Evolutionary conservation across 768 basidiomycete genomes (phyloP).

Genomic region (Amyloporia xantha): DNA sequence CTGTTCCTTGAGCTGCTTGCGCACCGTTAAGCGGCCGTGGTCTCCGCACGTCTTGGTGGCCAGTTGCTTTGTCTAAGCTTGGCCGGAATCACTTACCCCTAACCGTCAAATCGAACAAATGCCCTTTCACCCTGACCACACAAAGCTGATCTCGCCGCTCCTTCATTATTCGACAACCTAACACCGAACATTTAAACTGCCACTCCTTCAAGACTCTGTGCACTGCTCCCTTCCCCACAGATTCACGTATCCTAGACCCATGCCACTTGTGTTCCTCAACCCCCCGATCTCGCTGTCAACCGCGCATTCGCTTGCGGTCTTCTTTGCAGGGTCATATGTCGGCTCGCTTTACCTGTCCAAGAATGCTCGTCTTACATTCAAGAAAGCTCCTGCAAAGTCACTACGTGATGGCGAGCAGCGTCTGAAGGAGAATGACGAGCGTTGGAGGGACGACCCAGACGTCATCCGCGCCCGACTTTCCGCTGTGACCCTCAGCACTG

Average conservation of each 20-base stretch:
- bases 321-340: conserved; percentile 67
- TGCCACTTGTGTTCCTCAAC: conserved; percentile 12
- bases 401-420: conserved; percentile 19
- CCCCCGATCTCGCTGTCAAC: conserved; percentile 18
- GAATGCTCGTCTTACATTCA: conserved; percentile 50
- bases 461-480: conserved; percentile 76
- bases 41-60: too few species aligned
- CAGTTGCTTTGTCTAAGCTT: too few species aligned
- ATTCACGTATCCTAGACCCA: background rate
- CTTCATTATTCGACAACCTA: too few species aligned
- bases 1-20: too few species aligned
- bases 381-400: conserved; percentile 24
- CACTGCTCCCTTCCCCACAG: background rate
- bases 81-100: too few species aligned
- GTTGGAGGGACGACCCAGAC: conserved; percentile 76
- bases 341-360: conserved; percentile 77
- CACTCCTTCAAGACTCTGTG: too few species aligned
- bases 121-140: background rate
- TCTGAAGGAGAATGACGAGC: conserved; percentile 33
- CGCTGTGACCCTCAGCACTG: conserved; percentile 60
- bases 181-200: too few species aligned
- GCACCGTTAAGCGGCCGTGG: too few species aligned
- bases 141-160: background rate
- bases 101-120: too few species aligned
- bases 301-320: conserved; percentile 50